Base-by-base conservation (phyloP, 345 rosid genomes). In the Anacardium occidentale region DNA sequence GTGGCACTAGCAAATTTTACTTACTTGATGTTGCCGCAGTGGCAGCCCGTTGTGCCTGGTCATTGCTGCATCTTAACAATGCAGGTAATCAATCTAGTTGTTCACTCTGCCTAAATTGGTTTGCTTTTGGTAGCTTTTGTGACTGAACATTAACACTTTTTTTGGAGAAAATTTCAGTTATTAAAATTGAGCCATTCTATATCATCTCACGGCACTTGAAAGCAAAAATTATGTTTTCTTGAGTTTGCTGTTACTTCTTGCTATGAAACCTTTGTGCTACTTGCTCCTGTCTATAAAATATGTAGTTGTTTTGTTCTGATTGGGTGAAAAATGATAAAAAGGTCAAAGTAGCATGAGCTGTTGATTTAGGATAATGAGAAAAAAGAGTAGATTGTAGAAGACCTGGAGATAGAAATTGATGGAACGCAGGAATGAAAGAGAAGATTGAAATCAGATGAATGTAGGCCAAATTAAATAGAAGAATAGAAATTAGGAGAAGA, bases 1-100 rank as follows among this genome's bases (percentile, higher is more conserved):
- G 85, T 89, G 59, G 89, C 98, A 2, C 88, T 95, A 54, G 98
- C 96, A 61, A 95, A 95, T 83, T 92, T 91, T 80, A 83, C 99
- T 0, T 95, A 95, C 71, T 78, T 95, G 80, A 91, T 87, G 97
- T 75, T 95, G 83, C 97, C 97, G 45, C 94, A 83, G 54, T 76
- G 80, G 62, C 90, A 89, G 77, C 76, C 99, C 54, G 84, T 91
- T 70, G 94, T 87, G 58, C 88, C 90, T 2, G 98, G 99, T 67
- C 98, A 92, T 80, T 91, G 99, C 76, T 91, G 97, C 78, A 88
- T 95, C 85, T 74, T 92, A 50, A 83, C 99, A 51, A 82, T 83
- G 86, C 99, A 91, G 91, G 98, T 91, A 79, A 56, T 62, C 25
- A 44, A 59, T 65, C 34, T 53, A 15, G 32, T 62, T 51, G 34